Base-by-base conservation (phyloP, 495 filamentous ascomycete species). In the Neurospora tetraspora region DNA sequence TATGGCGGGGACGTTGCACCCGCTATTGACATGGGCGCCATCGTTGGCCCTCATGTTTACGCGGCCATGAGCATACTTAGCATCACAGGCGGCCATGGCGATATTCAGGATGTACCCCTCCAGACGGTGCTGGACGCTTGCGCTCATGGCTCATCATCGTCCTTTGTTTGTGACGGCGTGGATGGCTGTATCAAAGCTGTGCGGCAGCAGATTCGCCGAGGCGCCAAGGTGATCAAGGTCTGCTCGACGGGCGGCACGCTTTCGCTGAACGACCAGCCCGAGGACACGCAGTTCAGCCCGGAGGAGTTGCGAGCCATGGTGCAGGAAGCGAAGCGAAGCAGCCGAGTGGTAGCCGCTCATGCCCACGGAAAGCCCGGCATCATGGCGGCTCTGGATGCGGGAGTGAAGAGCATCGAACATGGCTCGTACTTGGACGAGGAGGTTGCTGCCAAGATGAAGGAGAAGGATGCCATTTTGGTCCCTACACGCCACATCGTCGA, bases 291-390 rank as follows among this genome's bases (percentile, higher is more conserved):
- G 72, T 87, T 88, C 75, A 84, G 81, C 31, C 77, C 78, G n/a
- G 85, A 82, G 76, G 86, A 88, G 76, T 74, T 88, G 11, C 74
- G 78, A 23, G 79, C 77, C 37, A 87, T 87, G 18, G 85, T 88
- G 10, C 71, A 82, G 11, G 86, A 88, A 75, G 86, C 86, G 11
- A 76, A 72, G 39, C 78, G 86, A 4, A 79, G 81, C 70, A 77
- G 80, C 7, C 78, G 83, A 1, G 79, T 80, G 1, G 84, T 87
- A 16, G 86, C 85, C 0, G 85, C 86, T 5, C 86, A 88, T 69
- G 82, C 81, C 27, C 85, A 86, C 65, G 85, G 86, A 4, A 87
- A 86, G 72, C 77, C 81, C 14, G 86, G 86, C 1, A 87, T 88
- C 43, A 14, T 88, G 73, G 84, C 83, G 8, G 84, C 84, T 6